Conservation (phyloP, 2,329 filamentous ascomycete species). For the Aspergillus sp. region DNA sequence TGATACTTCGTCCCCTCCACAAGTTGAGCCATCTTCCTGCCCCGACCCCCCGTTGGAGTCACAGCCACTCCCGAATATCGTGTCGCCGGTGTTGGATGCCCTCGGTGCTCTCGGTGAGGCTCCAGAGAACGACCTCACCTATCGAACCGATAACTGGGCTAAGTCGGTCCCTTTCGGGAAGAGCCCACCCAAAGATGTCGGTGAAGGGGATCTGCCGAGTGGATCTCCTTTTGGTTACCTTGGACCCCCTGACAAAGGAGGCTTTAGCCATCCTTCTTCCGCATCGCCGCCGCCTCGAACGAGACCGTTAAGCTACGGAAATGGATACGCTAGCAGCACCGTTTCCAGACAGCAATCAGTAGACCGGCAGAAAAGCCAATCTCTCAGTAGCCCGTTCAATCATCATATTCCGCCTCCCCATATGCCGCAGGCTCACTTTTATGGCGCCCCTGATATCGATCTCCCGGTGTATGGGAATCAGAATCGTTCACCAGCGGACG, state of each 20-base stretch:
- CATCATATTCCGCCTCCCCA: slow-evolving; percentile 61
- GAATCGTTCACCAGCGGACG: slow-evolving; percentile 28
- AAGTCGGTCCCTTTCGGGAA: slow-evolving; percentile 44
- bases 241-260: slow-evolving; percentile 34
- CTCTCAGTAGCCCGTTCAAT: slow-evolving; percentile 34
- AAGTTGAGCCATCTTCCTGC: slow-evolving; percentile 29
- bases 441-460: slow-evolving; percentile 71
- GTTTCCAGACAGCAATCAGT: slow-evolving; percentile 35
- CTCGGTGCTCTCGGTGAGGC: slow-evolving; percentile 31
- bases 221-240: slow-evolving; percentile 42
- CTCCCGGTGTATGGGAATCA: slow-evolving; percentile 40
- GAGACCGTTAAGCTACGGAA: slow-evolving; percentile 43
- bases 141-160: slow-evolving; percentile 44
- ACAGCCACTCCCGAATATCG: slow-evolving; percentile 25
- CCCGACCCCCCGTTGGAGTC: slow-evolving; percentile 24
- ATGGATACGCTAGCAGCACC: slow-evolving; percentile 35
- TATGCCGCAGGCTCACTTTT: slow-evolving; percentile 74
- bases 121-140: slow-evolving; percentile 32
- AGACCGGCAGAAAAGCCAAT: slow-evolving; percentile 39
- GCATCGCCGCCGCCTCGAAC: slow-evolving; percentile 42
- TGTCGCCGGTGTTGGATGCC: slow-evolving; percentile 39
- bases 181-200: slow-evolving; percentile 41
- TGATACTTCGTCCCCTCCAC: slow-evolving; percentile 22
- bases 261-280: slow-evolving; percentile 43
- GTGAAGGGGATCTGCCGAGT: slow-evolving; percentile 32